Conservation (phyloP, 352 stramenopile species). For the Plasmopara muralis region DNA sequence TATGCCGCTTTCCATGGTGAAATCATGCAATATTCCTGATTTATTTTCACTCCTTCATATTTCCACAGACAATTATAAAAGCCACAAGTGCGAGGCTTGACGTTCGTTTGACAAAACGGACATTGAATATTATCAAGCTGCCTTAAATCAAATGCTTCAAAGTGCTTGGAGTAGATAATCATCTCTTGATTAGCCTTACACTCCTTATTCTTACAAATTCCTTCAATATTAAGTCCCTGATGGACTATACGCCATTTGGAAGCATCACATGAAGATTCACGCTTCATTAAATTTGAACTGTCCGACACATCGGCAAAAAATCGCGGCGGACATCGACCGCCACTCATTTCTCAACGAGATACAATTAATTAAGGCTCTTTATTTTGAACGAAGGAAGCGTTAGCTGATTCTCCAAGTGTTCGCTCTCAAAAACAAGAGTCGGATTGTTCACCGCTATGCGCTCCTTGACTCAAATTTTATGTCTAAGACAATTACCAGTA, state of each 20-base stretch:
- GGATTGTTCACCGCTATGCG: conserved; percentile 4
- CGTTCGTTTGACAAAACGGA: conserved; percentile 10
- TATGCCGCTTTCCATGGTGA: conserved; percentile 17
- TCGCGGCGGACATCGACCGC: not conserved
- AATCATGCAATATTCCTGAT: conserved; percentile 7
- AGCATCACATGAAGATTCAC: not conserved
- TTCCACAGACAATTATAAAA: conserved; percentile 33
- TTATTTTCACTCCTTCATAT: conserved; percentile 18
- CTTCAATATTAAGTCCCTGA: conserved; percentile 30
- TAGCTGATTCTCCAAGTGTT: conserved; percentile 4
- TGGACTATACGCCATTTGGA: conserved; percentile 9
- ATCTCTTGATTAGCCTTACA: conserved; percentile 18
- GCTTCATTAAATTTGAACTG: conserved; percentile 1
- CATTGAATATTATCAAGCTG: conserved; percentile 12
- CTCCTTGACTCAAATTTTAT: conserved; percentile 3
- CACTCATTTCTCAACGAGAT: conserved; percentile 4
- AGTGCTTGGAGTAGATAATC: conserved; percentile 16
- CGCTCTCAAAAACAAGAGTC: conserved; percentile 7
- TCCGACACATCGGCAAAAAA: conserved; percentile 9
- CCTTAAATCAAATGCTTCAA: conserved; percentile 21
- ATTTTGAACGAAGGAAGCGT: conserved; percentile 8
- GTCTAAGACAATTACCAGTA: conserved; percentile 2
- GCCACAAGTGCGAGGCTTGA: conserved; percentile 22
- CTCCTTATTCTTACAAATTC: conserved; percentile 8
- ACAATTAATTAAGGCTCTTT: not conserved